Percentiles rank a stretch among this genome's conserved stretches.
Conservation (phyloP, 148 eudicot species). For the Suaeda aralocaspica region DNA sequence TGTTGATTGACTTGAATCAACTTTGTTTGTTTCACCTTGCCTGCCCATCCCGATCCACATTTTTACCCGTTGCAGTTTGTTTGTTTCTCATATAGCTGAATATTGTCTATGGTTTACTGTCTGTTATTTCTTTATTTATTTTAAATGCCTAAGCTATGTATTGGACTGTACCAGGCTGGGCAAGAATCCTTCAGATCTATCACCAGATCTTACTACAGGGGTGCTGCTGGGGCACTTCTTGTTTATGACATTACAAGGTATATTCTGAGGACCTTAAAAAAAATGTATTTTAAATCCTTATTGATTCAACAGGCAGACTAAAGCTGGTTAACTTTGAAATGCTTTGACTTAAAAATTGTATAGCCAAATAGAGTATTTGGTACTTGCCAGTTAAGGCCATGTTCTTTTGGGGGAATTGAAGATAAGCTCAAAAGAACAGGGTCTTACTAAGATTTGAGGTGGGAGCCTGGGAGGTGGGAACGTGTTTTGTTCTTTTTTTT, state of each 20-base stretch:
- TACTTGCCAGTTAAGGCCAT: too few relatives aligned
- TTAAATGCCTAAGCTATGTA: background rate
- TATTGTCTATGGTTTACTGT: background rate
- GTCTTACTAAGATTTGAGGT: too few relatives aligned
- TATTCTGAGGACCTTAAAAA: background rate
- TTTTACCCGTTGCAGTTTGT: background rate
- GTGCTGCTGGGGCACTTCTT: slow-evolving; percentile 74
- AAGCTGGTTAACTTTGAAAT: too few relatives aligned
- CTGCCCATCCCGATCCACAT: background rate
- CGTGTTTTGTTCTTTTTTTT: too few relatives aligned
- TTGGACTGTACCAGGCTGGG: slow-evolving; percentile 49
- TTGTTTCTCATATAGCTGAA: background rate
- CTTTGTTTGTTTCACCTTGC: background rate
- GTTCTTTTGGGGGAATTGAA: too few relatives aligned
- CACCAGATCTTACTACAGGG: slow-evolving; percentile 67
- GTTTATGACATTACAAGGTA: slow-evolving; percentile 74
- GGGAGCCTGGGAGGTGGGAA: too few relatives aligned
- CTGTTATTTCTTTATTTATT: background rate
- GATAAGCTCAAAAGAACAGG: too few relatives aligned
- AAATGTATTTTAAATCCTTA: background rate
- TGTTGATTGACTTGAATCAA: background rate
- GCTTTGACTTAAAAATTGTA: too few relatives aligned
- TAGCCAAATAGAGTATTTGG: too few relatives aligned
- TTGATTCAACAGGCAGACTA: background rate
- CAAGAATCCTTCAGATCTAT: slow-evolving; percentile 75